Evolutionary conservation across 2,329 filamentous ascomycete genomes (phyloP).

Genomic region (Cadophora luteo-olivacea): DNA sequence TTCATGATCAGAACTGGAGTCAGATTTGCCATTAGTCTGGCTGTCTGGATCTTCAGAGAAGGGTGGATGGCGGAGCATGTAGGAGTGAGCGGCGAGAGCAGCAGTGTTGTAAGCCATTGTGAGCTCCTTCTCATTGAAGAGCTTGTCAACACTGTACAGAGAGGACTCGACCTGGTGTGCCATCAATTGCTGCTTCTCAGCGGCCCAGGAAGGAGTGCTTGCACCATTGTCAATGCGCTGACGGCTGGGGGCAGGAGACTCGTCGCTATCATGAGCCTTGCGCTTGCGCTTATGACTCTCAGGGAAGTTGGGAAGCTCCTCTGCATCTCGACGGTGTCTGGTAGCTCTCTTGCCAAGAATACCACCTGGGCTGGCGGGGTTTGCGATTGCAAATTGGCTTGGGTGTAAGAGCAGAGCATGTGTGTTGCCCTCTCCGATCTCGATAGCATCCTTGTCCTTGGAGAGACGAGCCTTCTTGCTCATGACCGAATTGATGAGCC

Average conservation of each 20-base stretch:
- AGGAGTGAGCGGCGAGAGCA: conserved; percentile 66
- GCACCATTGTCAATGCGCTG: conserved; percentile 60
- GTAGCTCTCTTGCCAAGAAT: conserved; percentile 69
- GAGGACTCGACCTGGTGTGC: conserved; percentile 60
- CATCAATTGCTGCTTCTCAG: conserved; percentile 58
- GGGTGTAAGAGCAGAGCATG: conserved; percentile 67
- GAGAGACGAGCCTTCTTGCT: conserved; percentile 69
- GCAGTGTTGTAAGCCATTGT: conserved; percentile 69
- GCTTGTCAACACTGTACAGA: conserved; percentile 71
- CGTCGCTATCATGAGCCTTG: conserved; percentile 65
- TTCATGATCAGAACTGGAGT: conserved; percentile 49
- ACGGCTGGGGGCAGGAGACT: conserved; percentile 65
- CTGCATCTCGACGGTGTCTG: conserved; percentile 63
- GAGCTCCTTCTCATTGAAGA: conserved; percentile 74
- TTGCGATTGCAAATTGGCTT: conserved; percentile 70
- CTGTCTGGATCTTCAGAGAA: conserved; percentile 36
- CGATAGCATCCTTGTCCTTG: conserved; percentile 71
- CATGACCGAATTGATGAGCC: conserved; percentile 69
- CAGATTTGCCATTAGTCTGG: conserved; percentile 52
- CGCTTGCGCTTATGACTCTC: conserved; percentile 69
- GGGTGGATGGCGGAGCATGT: conserved; percentile 60
- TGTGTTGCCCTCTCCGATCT: conserved; percentile 67
- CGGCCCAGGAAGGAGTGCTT: conserved; percentile 68
- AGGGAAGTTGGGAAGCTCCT: conserved; percentile 61
- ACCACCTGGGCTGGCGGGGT: conserved; percentile 68